phyloP scores from a whole-genome alignment of 305 asterid genomes.

The Fraxinus floribunda region DNA sequence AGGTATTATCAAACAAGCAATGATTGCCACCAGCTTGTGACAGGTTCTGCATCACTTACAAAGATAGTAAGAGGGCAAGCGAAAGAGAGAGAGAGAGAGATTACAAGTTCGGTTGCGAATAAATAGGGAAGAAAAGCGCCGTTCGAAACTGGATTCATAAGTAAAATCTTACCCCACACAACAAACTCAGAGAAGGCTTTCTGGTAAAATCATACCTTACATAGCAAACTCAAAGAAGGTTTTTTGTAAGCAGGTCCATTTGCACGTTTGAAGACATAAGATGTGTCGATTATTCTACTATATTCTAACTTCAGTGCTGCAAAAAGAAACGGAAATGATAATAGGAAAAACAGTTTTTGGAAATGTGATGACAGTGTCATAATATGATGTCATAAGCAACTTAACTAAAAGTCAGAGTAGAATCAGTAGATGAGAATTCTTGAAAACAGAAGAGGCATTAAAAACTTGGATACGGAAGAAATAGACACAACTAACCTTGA shows the following conservation, averaged over 20 bases:
- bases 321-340: slow-evolving; percentile 26
- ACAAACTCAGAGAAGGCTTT: slow-evolving; percentile 56
- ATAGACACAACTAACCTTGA: slow-evolving; percentile 50
- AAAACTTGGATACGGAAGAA: slow-evolving; percentile 1
- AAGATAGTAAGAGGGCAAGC: neutral
- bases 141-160: slow-evolving; percentile 2
- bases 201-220: slow-evolving; percentile 27
- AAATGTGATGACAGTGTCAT: neutral
- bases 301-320: slow-evolving; percentile 82
- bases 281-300: slow-evolving; percentile 80
- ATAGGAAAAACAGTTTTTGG: neutral
- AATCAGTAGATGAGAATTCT: neutral
- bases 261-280: slow-evolving; percentile 73
- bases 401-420: neutral
- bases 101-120: neutral
- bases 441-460: neutral
- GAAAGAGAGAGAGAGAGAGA: neutral
- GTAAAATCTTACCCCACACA: slow-evolving; percentile 27
- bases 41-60: neutral
- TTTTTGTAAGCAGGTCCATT: slow-evolving; percentile 40
- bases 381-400: neutral
- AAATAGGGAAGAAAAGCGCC: neutral
- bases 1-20: neutral
- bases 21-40: slow-evolving; percentile 1
- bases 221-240: slow-evolving; percentile 28